Percentiles rank a stretch among this genome's conserved stretches.
Evolutionary conservation across 768 basidiomycete species (phyloP).

Genomic region (Lentinula sp.): DNA sequence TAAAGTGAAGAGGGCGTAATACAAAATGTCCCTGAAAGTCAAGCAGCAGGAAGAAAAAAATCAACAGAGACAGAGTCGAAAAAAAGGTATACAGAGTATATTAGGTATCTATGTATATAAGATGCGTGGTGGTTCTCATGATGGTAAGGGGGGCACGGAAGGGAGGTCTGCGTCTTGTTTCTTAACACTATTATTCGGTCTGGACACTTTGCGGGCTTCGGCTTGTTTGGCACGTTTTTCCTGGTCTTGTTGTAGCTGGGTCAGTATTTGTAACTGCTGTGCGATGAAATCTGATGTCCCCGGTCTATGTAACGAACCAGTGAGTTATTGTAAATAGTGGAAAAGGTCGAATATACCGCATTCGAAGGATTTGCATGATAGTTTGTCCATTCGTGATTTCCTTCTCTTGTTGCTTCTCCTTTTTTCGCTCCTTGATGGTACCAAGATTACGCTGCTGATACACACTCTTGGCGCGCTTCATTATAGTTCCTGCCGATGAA

Average conservation of each 20-base stretch:
- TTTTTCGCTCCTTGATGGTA: conserved; percentile 91
- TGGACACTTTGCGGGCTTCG: conserved; percentile 53
- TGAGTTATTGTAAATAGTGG: not conserved
- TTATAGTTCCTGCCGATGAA: conserved; percentile 57
- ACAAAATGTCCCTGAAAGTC: too few species aligned
- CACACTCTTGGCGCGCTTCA: conserved; percentile 90
- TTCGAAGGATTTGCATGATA: conserved; percentile 90
- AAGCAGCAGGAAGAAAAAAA: too few species aligned
- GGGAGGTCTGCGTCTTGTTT: conserved; percentile 32
- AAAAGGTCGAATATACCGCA: conserved; percentile 56
- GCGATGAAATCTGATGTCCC: conserved; percentile 82
- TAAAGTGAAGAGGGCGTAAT: not conserved
- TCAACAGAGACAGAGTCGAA: not conserved
- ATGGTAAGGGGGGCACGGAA: conserved; percentile 22
- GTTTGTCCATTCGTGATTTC: conserved; percentile 80
- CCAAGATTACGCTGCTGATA: conserved; percentile 91
- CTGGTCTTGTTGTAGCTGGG: conserved; percentile 77
- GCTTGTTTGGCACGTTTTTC: conserved; percentile 63
- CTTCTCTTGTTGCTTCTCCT: conserved; percentile 81
- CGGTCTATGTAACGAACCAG: conserved; percentile 39
- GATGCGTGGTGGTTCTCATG: not conserved
- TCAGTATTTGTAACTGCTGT: conserved; percentile 80
- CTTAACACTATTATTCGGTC: conserved; percentile 23
- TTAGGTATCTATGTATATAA: not conserved
- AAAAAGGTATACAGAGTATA: not conserved